These are phyloP conservation scores for Candida sanyaensis DNA, from an alignment of 1,139 yeast species.

Conservation along the genomic window DNA sequence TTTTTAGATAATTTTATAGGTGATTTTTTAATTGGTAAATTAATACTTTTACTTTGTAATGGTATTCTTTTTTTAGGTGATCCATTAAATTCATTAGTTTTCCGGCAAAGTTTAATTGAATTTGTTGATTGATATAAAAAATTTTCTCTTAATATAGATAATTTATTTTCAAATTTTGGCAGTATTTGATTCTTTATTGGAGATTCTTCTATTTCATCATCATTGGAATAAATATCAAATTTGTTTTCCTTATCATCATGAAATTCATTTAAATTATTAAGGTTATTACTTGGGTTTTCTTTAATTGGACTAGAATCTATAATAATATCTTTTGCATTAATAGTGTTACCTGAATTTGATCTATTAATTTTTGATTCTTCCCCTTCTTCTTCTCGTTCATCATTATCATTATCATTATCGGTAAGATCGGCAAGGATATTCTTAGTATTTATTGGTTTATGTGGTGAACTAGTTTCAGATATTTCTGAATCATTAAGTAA, in stretches of 20 bases:
- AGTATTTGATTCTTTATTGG: constrained; percentile 24
- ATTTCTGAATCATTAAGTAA: constrained; percentile 38
- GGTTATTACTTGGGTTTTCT: not conserved
- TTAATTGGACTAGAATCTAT: not conserved
- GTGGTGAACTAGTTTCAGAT: constrained; percentile 27
- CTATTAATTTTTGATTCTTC: constrained; percentile 5
- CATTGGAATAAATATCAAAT: constrained; percentile 25
- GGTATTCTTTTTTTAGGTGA: not conserved
- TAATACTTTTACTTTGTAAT: constrained; percentile 5
- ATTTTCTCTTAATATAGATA: constrained; percentile 9
- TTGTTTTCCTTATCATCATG: not conserved
- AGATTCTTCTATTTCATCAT: constrained; percentile 46
- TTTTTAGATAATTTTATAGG: not conserved
- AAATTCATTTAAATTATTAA: not conserved
- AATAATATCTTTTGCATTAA: not conserved
- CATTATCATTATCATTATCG: constrained; percentile 25
- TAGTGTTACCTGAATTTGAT: too few relatives aligned
- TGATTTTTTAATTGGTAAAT: not conserved
- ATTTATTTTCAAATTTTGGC: constrained; percentile 1
- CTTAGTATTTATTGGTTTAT: constrained; percentile 9
- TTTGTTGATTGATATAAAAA: constrained; percentile 8
- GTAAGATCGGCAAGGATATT: constrained; percentile 23
- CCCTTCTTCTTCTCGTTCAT: too few relatives aligned
- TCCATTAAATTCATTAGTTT: not conserved
- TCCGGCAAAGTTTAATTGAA: not conserved